phyloP scores from a whole-genome alignment of 305 asterid genomes.

The Withania somnifera region DNA sequence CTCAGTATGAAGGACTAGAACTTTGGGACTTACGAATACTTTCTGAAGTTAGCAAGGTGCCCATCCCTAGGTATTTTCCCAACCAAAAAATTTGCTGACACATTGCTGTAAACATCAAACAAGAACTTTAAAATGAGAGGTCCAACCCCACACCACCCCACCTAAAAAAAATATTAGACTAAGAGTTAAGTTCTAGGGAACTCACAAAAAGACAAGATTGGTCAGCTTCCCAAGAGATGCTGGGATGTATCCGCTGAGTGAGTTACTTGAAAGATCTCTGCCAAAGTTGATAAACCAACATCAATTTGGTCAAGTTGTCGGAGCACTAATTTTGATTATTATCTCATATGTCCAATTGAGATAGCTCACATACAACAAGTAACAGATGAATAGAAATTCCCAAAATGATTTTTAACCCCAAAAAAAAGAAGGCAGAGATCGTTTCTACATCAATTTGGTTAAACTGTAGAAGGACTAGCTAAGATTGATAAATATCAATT shows the following conservation, averaged over 20 bases:
- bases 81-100: conserved; percentile 78
- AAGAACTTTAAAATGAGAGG: conserved; percentile 7
- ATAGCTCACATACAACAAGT: not conserved
- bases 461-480: not conserved
- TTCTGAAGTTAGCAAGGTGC: conserved; percentile 54
- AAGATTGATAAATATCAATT: not conserved
- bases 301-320: not conserved
- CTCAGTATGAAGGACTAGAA: not conserved
- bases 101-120: conserved; percentile 54
- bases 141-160: not conserved
- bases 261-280: conserved; percentile 96
- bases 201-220: conserved; percentile 69
- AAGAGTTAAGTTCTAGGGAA: conserved; percentile 4
- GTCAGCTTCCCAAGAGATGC: conserved; percentile 68
- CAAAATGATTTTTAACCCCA: not conserved
- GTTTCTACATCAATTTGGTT: not conserved
- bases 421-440: not conserved
- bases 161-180: not conserved
- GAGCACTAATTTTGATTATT: not conserved
- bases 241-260: conserved; percentile 84
- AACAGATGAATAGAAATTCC: not conserved
- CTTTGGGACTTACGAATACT: conserved; percentile 57
- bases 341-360: not conserved
- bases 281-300: not conserved
- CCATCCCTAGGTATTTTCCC: conserved; percentile 87